Conservation (phyloP, 1,284 basidiomycete genomes). For the Ganoderma boninense region DNA sequence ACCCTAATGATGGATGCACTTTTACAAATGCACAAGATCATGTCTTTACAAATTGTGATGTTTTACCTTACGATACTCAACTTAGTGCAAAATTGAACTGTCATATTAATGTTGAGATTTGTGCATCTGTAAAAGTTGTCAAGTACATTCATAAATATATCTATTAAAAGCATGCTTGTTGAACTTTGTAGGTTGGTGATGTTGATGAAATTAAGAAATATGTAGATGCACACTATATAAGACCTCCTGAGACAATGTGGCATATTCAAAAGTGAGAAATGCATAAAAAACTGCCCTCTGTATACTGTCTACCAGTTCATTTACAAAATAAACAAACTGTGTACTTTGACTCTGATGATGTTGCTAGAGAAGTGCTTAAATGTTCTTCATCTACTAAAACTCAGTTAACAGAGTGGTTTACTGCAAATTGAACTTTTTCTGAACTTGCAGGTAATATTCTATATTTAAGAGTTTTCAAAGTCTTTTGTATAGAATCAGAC, state of each 20-base stretch:
- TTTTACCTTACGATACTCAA: conserved; percentile 50
- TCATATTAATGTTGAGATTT: conserved; percentile 57
- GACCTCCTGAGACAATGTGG: conserved; percentile 47
- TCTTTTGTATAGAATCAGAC: conserved; percentile 35
- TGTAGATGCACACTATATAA: conserved; percentile 50
- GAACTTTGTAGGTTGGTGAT: conserved; percentile 41
- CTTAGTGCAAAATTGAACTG: conserved; percentile 45
- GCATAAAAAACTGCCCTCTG: conserved; percentile 45
- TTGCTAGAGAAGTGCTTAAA: conserved; percentile 20
- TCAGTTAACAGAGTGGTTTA: conserved; percentile 15
- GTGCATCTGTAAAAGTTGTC: conserved; percentile 40
- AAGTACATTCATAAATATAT: conserved; percentile 58
- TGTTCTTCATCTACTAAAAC: conserved; percentile 26
- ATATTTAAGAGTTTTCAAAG: conserved; percentile 40
- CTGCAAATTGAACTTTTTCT: conserved; percentile 28
- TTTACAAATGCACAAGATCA: conserved; percentile 34
- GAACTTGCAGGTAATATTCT: conserved; percentile 15
- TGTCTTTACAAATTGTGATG: conserved; percentile 42
- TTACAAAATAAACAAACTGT: conserved; percentile 43
- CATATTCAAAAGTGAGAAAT: conserved; percentile 37
- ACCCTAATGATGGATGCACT: conserved; percentile 43
- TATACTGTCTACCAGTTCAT: conserved; percentile 46
- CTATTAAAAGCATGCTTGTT: conserved; percentile 53
- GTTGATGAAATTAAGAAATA: conserved; percentile 47
- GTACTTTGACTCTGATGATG: conserved; percentile 42